phyloP scores from a whole-genome alignment of 1,139 yeast genomes.

The Saccharomyces hybrid region DNA sequence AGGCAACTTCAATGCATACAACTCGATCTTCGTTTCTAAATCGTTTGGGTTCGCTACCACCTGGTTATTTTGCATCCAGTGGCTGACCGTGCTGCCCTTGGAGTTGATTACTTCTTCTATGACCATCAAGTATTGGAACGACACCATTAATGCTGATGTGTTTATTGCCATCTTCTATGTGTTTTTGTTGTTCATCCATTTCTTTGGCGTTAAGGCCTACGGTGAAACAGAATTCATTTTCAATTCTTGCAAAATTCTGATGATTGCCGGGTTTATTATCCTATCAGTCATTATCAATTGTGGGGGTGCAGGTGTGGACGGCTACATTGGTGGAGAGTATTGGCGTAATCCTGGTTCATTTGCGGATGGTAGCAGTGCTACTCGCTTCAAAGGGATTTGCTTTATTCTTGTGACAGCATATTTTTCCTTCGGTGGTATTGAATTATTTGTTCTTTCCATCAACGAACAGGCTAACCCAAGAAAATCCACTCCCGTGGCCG shows the following conservation, averaged over 20 bases:
- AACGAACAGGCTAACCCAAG: constrained; percentile 80
- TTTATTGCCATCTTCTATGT: constrained; percentile 57
- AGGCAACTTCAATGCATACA: constrained; percentile 69
- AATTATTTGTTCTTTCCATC: constrained; percentile 75
- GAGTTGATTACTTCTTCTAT: constrained; percentile 74
- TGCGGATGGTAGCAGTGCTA: constrained; percentile 14
- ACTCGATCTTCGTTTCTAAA: constrained; percentile 56
- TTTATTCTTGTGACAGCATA: constrained; percentile 77
- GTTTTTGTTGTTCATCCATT: constrained; percentile 46
- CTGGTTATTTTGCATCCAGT: constrained; percentile 73
- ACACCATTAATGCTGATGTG: constrained; percentile 51
- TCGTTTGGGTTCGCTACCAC: constrained; percentile 78
- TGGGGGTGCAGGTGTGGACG: constrained; percentile 59
- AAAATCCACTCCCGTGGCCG: constrained; percentile 59
- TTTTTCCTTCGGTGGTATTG: constrained; percentile 79
- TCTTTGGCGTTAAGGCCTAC: constrained; percentile 62
- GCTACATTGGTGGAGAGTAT: constrained; percentile 53
- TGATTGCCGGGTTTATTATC: constrained; percentile 56
- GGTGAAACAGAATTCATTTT: constrained; percentile 68
- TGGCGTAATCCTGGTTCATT: constrained; percentile 59
- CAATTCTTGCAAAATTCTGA: constrained; percentile 49
- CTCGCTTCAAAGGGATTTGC: constrained; percentile 66
- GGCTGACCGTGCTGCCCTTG: constrained; percentile 71
- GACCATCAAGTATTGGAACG: constrained; percentile 61
- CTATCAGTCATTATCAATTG: constrained; percentile 51